Base-by-base conservation (phyloP, 805 yeast genomes). In the Millerozyma acaciae region DNA sequence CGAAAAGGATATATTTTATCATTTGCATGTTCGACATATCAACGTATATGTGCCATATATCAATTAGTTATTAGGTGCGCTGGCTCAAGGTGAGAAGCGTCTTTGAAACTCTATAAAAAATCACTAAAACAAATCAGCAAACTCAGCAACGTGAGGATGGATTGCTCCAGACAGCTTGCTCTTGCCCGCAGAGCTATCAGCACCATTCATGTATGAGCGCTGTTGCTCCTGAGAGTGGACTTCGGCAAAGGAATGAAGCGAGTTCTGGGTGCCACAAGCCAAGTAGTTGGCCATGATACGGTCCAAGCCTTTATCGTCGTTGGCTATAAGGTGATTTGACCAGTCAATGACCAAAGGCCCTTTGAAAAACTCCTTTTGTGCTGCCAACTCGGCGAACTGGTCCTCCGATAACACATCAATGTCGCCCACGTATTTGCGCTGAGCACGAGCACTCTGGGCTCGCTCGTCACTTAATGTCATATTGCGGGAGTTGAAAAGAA, bases 101-200 rank as follows among this genome's bases (percentile, higher is more conserved):
- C 7, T 23, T 18, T 15, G 16, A 10, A 16, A 25, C 16, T 10
- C 16, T 25, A 16, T 25, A 25, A 15, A n/a, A 25, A 14, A 15
- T 22, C 14, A 12, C 21, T 53, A 65, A 44, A 59, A 65, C 43
- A 65, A 63, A 42, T 65, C 72, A 16, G 70, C 70, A 54, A 57
- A 65, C 41, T 65, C 70, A 13, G 70, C 69, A 25, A 58, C 59
- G 34, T 64, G 68, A 6, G 72, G 70, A 45, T 62, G 68, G 18
- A 65, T 60, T 33, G 57, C 42, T 32, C 45, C 40, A 15, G 36
- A n/a, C 14, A 25, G 25, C 7, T 32, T 26, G n/a, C 21, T 13
- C 7, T n/a, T 15, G 21, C 30, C n/a, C n/a, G 17, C 29, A 10
- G 27, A 26, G 19, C 20, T 13, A 6, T 20, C 25, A 17, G 30